A percentile compares a stretch with the other conserved stretches of the same genome.
phyloP scores from a whole-genome alignment of 371 early-diverging fungal species.

The Actinomortierella ambigua region DNA sequence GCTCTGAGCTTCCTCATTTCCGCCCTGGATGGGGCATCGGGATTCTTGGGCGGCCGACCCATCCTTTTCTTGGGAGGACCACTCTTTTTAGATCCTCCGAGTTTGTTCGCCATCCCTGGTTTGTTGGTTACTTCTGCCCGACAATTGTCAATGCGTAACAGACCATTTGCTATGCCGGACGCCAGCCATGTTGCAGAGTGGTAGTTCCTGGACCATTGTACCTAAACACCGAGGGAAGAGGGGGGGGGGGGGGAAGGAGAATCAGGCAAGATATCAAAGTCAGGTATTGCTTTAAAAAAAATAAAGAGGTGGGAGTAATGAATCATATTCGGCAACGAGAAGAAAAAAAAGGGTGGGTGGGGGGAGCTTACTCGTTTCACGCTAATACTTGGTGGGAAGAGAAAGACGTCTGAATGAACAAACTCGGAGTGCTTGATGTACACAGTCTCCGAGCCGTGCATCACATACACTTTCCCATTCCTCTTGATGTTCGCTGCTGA shows the following conservation, averaged over 20 bases:
- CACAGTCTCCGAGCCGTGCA: too few relatives aligned
- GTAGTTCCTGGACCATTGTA: conserved; percentile 33
- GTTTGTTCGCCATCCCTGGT: too few relatives aligned
- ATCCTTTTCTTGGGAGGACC: conserved; percentile 3
- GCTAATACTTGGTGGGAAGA: too few relatives aligned
- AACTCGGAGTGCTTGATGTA: too few relatives aligned
- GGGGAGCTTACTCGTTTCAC: conserved; percentile 2
- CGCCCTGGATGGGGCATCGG: conserved; percentile 6
- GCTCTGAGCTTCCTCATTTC: conserved; percentile 5
- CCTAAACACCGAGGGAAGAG: conserved; percentile 7
- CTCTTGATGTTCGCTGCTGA: too few relatives aligned
- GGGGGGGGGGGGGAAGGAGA: too few relatives aligned
- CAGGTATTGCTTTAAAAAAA: conserved; percentile 1
- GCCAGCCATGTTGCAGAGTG: conserved; percentile 43
- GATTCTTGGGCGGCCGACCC: conserved; percentile 11
- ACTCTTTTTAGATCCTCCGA: not conserved
- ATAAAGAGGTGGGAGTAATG: not conserved
- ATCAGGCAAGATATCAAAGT: too few relatives aligned
- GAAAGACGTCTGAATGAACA: too few relatives aligned
- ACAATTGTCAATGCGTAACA: conserved; percentile 37
- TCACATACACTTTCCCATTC: too few relatives aligned
- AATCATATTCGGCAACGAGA: conserved; percentile 11
- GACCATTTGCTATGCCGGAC: conserved; percentile 29
- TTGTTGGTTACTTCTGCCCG: conserved; percentile 7
- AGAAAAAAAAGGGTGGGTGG: conserved; percentile 17